Conservation (phyloP, 306 rosid genomes). For the Prunus dulcis region DNA sequence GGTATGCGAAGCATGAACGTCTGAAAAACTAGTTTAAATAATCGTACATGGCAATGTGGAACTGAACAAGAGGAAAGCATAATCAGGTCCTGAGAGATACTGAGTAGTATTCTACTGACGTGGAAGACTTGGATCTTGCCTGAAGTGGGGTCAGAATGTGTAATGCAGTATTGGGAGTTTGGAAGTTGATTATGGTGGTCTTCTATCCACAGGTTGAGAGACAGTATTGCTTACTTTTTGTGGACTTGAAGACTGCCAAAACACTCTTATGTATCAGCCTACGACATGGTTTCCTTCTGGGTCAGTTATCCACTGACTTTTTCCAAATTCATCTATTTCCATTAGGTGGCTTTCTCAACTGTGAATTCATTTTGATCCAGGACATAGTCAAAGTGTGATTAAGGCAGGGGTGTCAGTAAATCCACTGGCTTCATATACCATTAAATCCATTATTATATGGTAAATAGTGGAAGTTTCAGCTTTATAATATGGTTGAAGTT, state of each 20-base stretch:
- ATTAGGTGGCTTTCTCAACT: slow-evolving; percentile 16
- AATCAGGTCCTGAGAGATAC: slow-evolving; percentile 1
- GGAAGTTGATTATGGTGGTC: slow-evolving; percentile 19
- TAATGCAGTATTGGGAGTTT: neutral
- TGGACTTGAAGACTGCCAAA: slow-evolving; percentile 19
- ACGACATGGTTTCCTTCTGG: slow-evolving; percentile 10
- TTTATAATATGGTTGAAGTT: neutral
- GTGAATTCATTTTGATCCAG: slow-evolving; percentile 20
- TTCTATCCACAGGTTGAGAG: slow-evolving; percentile 16
- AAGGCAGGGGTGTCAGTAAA: slow-evolving; percentile 9
- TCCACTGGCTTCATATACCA: slow-evolving; percentile 11
- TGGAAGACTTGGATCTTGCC: slow-evolving; percentile 17
- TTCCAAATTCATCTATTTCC: slow-evolving; percentile 2
- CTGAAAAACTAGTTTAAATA: neutral
- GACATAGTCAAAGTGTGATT: slow-evolving; percentile 17
- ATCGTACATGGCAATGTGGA: neutral
- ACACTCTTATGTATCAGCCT: slow-evolving; percentile 8
- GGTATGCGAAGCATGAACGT: neutral
- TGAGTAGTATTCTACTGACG: neutral
- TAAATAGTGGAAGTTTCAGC: slow-evolving; percentile 20
- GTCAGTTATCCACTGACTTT: slow-evolving; percentile 9
- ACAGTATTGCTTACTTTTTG: slow-evolving; percentile 2
- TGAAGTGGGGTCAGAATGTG: slow-evolving; percentile 7
- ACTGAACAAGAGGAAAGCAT: slow-evolving; percentile 5
- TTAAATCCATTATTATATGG: slow-evolving; percentile 12